These are phyloP conservation scores for Paraphoma chrysanthemicola DNA, from an alignment of 2,329 filamentous ascomycete genomes.

Conservation along the genomic window DNA sequence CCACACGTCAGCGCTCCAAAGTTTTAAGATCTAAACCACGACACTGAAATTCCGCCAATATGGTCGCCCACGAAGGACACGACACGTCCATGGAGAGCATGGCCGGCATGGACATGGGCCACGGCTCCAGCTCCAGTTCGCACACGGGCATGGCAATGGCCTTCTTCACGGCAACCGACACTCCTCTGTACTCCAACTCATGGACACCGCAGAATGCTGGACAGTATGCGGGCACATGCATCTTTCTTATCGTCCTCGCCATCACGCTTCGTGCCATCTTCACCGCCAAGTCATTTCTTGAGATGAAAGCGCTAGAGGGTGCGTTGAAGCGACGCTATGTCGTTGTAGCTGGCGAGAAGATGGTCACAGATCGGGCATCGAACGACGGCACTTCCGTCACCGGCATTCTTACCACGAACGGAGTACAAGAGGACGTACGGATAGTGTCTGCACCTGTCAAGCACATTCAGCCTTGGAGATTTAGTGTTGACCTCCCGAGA, in stretches of 20 bases:
- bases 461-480: slow-evolving; percentile 74
- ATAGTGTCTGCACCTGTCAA: slow-evolving; percentile 68
- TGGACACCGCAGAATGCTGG: slow-evolving; percentile 78
- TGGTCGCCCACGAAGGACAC: slow-evolving; percentile 43
- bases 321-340: slow-evolving; percentile 81
- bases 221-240: slow-evolving; percentile 85
- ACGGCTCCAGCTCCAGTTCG: slow-evolving; percentile 11
- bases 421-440: slow-evolving; percentile 79
- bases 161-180: slow-evolving; percentile 70
- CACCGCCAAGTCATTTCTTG: slow-evolving; percentile 68
- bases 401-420: slow-evolving; percentile 74
- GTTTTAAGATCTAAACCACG: neutral
- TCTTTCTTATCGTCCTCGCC: slow-evolving; percentile 84
- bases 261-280: slow-evolving; percentile 73
- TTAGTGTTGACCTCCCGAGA: slow-evolving; percentile 78
- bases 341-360: slow-evolving; percentile 69
- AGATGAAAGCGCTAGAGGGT: slow-evolving; percentile 72
- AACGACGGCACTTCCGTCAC: slow-evolving; percentile 65
- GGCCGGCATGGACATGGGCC: slow-evolving; percentile 24
- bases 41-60: slow-evolving; percentile 14
- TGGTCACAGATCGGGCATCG: slow-evolving; percentile 65
- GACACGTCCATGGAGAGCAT: slow-evolving; percentile 30
- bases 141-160: slow-evolving; percentile 59
- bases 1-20: neutral
- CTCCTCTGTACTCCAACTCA: slow-evolving; percentile 68